Percentiles rank a stretch among this genome's conserved stretches.
Evolutionary conservation across 306 rosid genomes (phyloP).

Genomic region (Lathyrus aphaca): DNA sequence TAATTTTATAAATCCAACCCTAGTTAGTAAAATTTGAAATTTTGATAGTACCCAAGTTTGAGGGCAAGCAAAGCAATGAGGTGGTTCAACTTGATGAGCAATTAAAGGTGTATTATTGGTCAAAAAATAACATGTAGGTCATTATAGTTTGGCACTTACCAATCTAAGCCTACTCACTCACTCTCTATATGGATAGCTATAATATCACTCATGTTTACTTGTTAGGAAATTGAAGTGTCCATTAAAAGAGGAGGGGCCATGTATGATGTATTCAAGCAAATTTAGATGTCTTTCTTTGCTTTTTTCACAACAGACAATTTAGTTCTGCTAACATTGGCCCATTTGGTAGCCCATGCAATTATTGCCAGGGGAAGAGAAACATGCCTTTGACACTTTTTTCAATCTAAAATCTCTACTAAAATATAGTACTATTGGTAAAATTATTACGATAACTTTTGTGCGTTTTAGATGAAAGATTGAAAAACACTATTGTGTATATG

Average conservation of each 20-base stretch:
- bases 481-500: no score
- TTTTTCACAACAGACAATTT: slow-evolving; percentile 29
- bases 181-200: neutral
- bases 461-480: no score
- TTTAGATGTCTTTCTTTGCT: slow-evolving; percentile 21
- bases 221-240: neutral
- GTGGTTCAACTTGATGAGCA: slow-evolving; percentile 4
- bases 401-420: no score
- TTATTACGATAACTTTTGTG: no score
- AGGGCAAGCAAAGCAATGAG: slow-evolving; percentile 37
- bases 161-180: neutral
- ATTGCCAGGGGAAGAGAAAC: neutral
- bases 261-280: neutral
- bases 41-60: slow-evolving; percentile 28
- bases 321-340: slow-evolving; percentile 34
- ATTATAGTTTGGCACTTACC: slow-evolving; percentile 31
- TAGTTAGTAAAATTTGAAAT: neutral
- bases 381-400: no score
- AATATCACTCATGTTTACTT: neutral
- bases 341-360: slow-evolving; percentile 23
- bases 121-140: slow-evolving; percentile 37
- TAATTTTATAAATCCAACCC: no score
- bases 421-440: no score
- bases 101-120: slow-evolving; percentile 22
- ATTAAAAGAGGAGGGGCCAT: neutral